These are phyloP conservation scores for Physcomitrellopsis africana DNA, from an alignment of 225 moss, liverwort and hornwort species.

Conservation along the genomic window DNA sequence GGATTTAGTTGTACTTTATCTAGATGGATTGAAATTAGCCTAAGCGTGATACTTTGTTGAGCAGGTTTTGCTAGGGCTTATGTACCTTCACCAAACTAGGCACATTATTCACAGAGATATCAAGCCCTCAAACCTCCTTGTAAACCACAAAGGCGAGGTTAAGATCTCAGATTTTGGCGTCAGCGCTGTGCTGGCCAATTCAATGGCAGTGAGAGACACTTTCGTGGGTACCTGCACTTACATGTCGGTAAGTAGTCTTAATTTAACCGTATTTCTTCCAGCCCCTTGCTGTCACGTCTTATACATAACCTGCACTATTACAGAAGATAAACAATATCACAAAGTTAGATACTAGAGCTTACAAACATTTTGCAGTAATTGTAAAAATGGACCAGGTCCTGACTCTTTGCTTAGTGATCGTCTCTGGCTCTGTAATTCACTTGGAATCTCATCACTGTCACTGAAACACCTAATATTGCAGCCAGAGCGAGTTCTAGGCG, in stretches of 20 bases:
- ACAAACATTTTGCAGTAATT: too few relatives aligned
- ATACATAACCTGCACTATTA: not conserved
- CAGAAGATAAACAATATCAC: too few relatives aligned
- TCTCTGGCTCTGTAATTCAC: not conserved
- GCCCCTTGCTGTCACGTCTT: not conserved
- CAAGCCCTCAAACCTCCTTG: slow-evolving; percentile 90
- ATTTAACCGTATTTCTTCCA: slow-evolving; percentile 13
- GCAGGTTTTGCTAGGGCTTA: slow-evolving; percentile 87
- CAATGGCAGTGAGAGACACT: slow-evolving; percentile 86
- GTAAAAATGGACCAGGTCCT: too few relatives aligned
- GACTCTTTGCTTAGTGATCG: too few relatives aligned
- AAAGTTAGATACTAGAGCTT: too few relatives aligned
- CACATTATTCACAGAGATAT: slow-evolving; percentile 95
- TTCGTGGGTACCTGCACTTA: slow-evolving; percentile 97
- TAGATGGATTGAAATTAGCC: not conserved
- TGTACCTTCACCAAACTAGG: slow-evolving; percentile 83
- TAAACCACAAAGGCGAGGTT: slow-evolving; percentile 84
- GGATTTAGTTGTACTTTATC: not conserved
- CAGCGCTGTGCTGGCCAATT: slow-evolving; percentile 84
- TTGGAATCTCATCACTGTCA: slow-evolving; percentile 19
- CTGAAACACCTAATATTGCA: slow-evolving; percentile 35
- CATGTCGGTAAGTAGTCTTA: slow-evolving; percentile 77
- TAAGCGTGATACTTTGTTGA: slow-evolving; percentile 31
- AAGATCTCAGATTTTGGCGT: slow-evolving; percentile 98
- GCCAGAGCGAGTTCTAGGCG: slow-evolving; percentile 90